These are phyloP conservation scores for Salicornia ramosissima DNA, from an alignment of 148 eudicot species.

Conservation along the genomic window DNA sequence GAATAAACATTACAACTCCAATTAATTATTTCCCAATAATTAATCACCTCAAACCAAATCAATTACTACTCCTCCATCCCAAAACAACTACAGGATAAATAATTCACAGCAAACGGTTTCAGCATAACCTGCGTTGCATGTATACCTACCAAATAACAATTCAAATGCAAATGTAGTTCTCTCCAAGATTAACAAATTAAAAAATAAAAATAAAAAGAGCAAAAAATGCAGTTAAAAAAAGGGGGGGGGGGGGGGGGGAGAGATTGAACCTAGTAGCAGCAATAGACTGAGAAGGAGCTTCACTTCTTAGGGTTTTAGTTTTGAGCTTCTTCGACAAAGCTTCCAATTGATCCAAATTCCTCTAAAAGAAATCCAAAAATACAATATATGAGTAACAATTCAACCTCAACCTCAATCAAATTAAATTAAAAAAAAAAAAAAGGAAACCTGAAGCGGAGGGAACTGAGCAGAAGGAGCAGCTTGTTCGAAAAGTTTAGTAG, in stretches of 20 bases:
- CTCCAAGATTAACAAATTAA: background rate
- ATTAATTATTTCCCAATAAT: background rate
- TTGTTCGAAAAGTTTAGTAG: slow-evolving; percentile 91
- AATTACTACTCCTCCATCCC: background rate
- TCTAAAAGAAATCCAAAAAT: slow-evolving; percentile 33
- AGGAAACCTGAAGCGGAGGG: slow-evolving; percentile 84
- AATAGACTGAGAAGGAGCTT: slow-evolving; percentile 88
- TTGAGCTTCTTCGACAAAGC: slow-evolving; percentile 86
- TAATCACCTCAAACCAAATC: background rate
- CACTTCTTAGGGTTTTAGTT: slow-evolving; percentile 81
- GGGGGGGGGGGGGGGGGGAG: too few relatives aligned
- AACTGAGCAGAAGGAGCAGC: slow-evolving; percentile 95
- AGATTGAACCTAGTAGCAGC: slow-evolving; percentile 67
- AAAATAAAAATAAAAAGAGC: background rate
- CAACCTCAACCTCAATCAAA: background rate
- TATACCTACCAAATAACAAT: background rate
- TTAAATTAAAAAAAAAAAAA: too few relatives aligned
- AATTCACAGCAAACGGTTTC: too few relatives aligned
- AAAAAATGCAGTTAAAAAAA: too few relatives aligned
- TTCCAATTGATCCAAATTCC: slow-evolving; percentile 94
- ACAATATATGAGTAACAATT: background rate
- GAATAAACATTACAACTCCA: background rate
- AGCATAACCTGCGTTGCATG: background rate
- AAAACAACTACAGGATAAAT: background rate
- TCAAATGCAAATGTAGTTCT: background rate